Percentiles rank a stretch among this genome's conserved stretches.
These are phyloP conservation scores for Schizophyllum amplum DNA, from an alignment of 1,284 basidiomycete species.

Conservation along the genomic window DNA sequence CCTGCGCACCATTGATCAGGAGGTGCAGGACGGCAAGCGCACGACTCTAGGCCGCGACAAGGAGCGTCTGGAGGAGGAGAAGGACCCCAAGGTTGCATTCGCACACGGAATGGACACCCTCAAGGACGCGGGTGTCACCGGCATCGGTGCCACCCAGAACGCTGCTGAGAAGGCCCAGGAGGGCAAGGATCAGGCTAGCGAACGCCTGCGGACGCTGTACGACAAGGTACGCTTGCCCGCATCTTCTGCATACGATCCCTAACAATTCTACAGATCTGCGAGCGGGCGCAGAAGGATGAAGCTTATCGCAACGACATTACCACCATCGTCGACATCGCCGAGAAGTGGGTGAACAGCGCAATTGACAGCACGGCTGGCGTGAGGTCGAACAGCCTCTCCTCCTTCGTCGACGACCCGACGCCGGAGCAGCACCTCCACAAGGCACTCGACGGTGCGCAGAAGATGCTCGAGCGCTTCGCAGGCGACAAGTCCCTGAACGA, in stretches of 20 bases:
- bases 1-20: conserved; percentile 44
- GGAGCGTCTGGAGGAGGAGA: conserved; percentile 35
- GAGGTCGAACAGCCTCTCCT: conserved; percentile 38
- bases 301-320: conserved; percentile 47
- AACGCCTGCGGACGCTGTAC: conserved; percentile 40
- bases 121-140: conserved; percentile 45
- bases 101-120: conserved; percentile 57
- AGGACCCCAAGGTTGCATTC: conserved; percentile 41
- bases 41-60: conserved; percentile 46
- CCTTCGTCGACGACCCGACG: conserved; percentile 49
- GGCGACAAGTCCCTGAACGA: conserved; percentile 20
- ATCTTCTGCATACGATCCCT: neutral
- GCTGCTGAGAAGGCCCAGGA: conserved; percentile 34
- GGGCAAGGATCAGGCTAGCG: conserved; percentile 29
- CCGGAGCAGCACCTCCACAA: conserved; percentile 46
- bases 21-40: conserved; percentile 50
- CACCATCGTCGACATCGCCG: conserved; percentile 44
- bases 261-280: conserved; percentile 38
- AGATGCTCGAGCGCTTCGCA: conserved; percentile 36
- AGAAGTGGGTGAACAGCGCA: conserved; percentile 47
- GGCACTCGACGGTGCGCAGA: conserved; percentile 11
- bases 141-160: conserved; percentile 44
- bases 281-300: conserved; percentile 50
- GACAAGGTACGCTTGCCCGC: conserved; percentile 32
- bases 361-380: conserved; percentile 38